Evolutionary conservation across 257 asterid species (phyloP).

Genomic region (Schizonepeta tenuifolia): DNA sequence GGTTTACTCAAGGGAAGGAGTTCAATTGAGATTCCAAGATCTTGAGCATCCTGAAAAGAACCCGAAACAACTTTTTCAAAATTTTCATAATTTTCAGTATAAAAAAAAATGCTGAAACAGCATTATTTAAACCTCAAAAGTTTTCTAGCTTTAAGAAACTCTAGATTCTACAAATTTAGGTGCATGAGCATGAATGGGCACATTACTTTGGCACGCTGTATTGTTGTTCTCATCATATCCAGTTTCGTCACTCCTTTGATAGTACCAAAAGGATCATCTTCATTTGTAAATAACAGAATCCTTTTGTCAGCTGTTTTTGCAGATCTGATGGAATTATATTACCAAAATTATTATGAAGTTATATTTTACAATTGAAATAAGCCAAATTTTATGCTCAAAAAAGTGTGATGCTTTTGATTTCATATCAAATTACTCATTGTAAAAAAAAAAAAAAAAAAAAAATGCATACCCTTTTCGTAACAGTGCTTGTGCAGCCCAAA

Average conservation of each 20-base stretch:
- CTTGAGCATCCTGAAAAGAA: constrained; percentile 88
- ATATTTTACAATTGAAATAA: constrained; percentile 18
- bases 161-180: constrained; percentile 7
- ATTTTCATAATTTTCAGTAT: neutral
- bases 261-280: constrained; percentile 94
- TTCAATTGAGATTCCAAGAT: constrained; percentile 87
- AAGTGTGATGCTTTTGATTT: constrained; percentile 14
- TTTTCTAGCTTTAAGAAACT: constrained; percentile 33
- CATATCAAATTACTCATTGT: constrained; percentile 16
- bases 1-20: constrained; percentile 83
- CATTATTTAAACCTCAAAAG: constrained; percentile 18
- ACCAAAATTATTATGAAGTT: constrained; percentile 26
- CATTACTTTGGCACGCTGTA: constrained; percentile 92
- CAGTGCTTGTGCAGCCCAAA: constrained; percentile 96
- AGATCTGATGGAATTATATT: constrained; percentile 57
- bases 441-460: neutral
- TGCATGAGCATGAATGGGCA: constrained; percentile 28
- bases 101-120: constrained; percentile 11
- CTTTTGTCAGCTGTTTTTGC: constrained; percentile 82
- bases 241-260: constrained; percentile 80
- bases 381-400: constrained; percentile 17
- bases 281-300: constrained; percentile 85
- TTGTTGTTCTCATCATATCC: constrained; percentile 94
- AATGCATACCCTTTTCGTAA: constrained; percentile 83
- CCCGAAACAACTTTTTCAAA: neutral